Evolutionary conservation across 177 flowering plant species (phyloP).

Genomic region (Vitis hybrid): DNA sequence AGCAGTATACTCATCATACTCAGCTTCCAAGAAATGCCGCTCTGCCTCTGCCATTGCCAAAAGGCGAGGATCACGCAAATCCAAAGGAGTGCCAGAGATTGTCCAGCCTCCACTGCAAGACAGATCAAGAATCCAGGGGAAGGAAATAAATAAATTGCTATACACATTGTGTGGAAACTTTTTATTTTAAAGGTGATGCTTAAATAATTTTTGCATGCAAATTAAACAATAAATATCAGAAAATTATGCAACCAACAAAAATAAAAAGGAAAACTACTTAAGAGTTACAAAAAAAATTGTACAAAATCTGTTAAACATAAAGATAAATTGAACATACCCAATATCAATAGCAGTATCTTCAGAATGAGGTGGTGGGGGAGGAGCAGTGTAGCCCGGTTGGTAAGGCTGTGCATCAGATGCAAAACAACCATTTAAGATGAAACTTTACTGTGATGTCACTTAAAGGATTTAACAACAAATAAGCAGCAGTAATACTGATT

Average conservation of each 20-base stretch:
- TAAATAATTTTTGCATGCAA: not conserved
- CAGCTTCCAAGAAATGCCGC: slow-evolving; percentile 57
- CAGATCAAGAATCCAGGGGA: not conserved
- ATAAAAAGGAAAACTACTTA: too few species aligned
- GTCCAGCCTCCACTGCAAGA: slow-evolving; percentile 68
- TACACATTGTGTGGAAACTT: not conserved
- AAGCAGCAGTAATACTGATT: too few species aligned
- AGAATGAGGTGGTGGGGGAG: slow-evolving; percentile 42
- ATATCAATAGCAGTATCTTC: slow-evolving; percentile 45
- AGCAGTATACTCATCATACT: slow-evolving; percentile 70
- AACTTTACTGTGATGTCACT: not conserved
- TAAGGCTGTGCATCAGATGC: slow-evolving; percentile 28
- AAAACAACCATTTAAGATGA: not conserved
- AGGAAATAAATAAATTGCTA: slow-evolving; percentile 1
- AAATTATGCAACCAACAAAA: too few species aligned
- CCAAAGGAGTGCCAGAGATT: slow-evolving; percentile 63
- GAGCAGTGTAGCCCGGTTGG: slow-evolving; percentile 68
- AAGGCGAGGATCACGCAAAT: slow-evolving; percentile 62
- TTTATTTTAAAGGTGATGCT: not conserved
- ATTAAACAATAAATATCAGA: not conserved
- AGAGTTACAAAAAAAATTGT: not conserved
- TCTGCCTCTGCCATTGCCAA: slow-evolving; percentile 75
- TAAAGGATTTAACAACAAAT: too few species aligned
- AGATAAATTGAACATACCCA: slow-evolving; percentile 21
- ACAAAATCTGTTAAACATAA: not conserved